Base-by-base conservation (phyloP, 176 grass and related monocot genomes). In the Juncus inflexus region DNA sequence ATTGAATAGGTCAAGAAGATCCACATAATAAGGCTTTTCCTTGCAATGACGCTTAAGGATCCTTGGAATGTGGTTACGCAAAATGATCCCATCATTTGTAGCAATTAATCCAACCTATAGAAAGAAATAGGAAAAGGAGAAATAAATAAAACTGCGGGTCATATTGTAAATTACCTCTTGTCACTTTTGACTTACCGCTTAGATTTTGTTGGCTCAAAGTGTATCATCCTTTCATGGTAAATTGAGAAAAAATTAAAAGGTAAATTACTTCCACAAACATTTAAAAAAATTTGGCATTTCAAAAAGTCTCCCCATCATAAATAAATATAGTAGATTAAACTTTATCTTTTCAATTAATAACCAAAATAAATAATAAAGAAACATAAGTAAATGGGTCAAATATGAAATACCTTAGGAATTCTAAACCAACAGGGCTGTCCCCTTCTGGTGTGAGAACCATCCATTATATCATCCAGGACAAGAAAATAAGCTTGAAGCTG, bases 401-500 rank as follows among this genome's bases (percentile, higher is more conserved):
- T 39, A 56, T 12, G 4, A 78, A 52, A 28, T 65, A 99, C 94
- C 88, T 99, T 87, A 69, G 85, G 82, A 42, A 86, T 76, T 35
- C 85, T 87, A 57, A 80, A 99, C 88, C 94, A 99, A 75, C 94
- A 99, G 86, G 77, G 94, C 4, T 92, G 94, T 6, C 94, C 88
- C 68, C 94, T 85, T 47, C 94, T 81, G 38, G 94, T 99, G 15
- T 92, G 80, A 35, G 94, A 92, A 39, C 82, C 84, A 62, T 99
- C 94, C 94, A 99, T 99, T 40, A 99, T 99, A 82, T 99, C 94
- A 73, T 99, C 94, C 73, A 99, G 76, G 61, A 92, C 88, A 58
- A 99, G 80, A 82, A 99, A 99, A 82, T 90, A 99, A 50, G 94
- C 94, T 84, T 99, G 94, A 76, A 99, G 85, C 94, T 99, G 83